phyloP scores from a whole-genome alignment of 2,329 filamentous ascomycete genomes.

The Fusarium albosuccineum region DNA sequence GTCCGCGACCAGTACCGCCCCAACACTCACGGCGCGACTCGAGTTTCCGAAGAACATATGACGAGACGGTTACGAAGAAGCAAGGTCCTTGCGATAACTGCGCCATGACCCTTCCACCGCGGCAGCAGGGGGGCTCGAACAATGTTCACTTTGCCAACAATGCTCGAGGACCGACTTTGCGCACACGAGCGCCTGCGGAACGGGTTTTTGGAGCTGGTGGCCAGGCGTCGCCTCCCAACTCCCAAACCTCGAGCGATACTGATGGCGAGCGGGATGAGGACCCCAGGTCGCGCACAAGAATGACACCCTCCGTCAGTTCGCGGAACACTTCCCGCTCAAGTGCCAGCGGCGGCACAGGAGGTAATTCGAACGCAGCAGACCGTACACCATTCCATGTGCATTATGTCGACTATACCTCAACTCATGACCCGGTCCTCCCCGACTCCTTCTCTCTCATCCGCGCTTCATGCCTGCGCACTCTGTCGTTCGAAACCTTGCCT shows the following conservation, averaged over 20 bases:
- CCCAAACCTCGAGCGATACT: slow-evolving; percentile 65
- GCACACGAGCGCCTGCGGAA: slow-evolving; percentile 72
- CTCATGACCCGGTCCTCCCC: slow-evolving; percentile 72
- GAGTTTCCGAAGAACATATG: slow-evolving; percentile 73
- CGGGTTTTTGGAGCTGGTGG: slow-evolving; percentile 65
- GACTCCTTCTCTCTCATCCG: slow-evolving; percentile 76
- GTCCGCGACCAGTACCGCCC: slow-evolving; percentile 60
- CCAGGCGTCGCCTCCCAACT: slow-evolving; percentile 65
- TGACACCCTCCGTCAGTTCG: slow-evolving; percentile 59
- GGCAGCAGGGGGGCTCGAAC: slow-evolving; percentile 47
- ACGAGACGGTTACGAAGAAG: slow-evolving; percentile 73
- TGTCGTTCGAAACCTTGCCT: slow-evolving; percentile 76
- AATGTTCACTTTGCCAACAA: slow-evolving; percentile 52
- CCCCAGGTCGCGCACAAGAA: slow-evolving; percentile 56
- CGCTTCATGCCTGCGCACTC: slow-evolving; percentile 74
- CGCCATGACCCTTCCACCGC: slow-evolving; percentile 71
- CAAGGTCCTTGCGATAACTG: slow-evolving; percentile 77
- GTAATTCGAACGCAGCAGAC: slow-evolving; percentile 63
- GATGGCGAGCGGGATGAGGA: slow-evolving; percentile 63
- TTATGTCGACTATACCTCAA: slow-evolving; percentile 76
- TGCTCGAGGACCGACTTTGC: slow-evolving; percentile 67
- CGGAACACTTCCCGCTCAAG: slow-evolving; percentile 66
- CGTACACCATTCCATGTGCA: slow-evolving; percentile 68
- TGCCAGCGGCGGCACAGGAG: slow-evolving; percentile 56
- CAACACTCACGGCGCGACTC: slow-evolving; percentile 65